Base-by-base conservation (phyloP, 345 rosid species). In the Gynandropsis gynandra region DNA sequence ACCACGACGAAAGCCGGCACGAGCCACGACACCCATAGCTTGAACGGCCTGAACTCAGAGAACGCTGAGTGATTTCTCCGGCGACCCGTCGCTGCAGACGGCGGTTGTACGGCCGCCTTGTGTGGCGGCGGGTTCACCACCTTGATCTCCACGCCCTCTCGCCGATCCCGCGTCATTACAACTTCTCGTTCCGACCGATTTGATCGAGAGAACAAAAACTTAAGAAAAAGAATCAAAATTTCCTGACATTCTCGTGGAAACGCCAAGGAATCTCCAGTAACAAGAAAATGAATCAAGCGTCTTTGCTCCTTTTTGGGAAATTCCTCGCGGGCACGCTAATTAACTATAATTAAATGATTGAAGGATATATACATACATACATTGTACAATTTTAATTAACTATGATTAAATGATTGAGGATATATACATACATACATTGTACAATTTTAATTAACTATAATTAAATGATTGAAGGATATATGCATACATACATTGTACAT, bases 1-100 rank as follows among this genome's bases (percentile, higher is more conserved):
- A 76, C 95, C 38, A 78, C 80, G 12, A 93, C 87, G 60, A 88
- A 73, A 69, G 71, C 54, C 4, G 95, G 97, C 54, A 93, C 73
- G 49, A 93, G 67, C 99, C 99, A 93, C 4, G 95, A 81, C 11
- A 85, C 85, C 99, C 99, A 88, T 14, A 71, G 72, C 76, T 78
- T 67, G 56, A 82, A 82, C 41, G 81, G 83, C 49, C 70, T 54
- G 57, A 66, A 74, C 34, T 76, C 82, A 1, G 33, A 18, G 20
- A 52, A 44, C 8, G 50, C 64, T 53, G 37, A 7, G 44, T 36
- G 57, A 15, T 21, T 40, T 20, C 66, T 54, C 50, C 54, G 42
- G 24, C 18, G 37, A 36, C 57, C 47, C 16, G 9, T 33, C 61
- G n/a, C 47, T 34, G 63, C 37, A 40, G 60, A 39, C 5, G 18